These are phyloP conservation scores for Ophiostoma sp. DNA, from an alignment of 2,329 filamentous ascomycete species.

Conservation along the genomic window DNA sequence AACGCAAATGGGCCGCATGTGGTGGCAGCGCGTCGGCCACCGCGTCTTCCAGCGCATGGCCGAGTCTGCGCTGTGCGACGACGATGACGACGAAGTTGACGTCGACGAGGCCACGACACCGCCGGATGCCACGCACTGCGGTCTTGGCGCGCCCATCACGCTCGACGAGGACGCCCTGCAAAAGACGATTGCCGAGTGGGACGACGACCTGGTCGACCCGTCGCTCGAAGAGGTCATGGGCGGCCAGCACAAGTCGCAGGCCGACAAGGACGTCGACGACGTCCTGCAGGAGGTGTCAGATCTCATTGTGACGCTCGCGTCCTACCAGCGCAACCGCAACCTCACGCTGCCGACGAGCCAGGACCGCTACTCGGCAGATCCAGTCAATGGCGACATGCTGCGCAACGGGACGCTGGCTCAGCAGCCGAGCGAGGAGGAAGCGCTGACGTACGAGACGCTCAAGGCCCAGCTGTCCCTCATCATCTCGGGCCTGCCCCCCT, in stretches of 20 bases:
- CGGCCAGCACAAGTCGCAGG: slow-evolving; percentile 40
- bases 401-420: slow-evolving; percentile 60
- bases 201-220: slow-evolving; percentile 54
- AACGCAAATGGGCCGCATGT: slow-evolving; percentile 61
- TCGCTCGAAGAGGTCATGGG: slow-evolving; percentile 50
- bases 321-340: slow-evolving; percentile 74
- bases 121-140: slow-evolving; percentile 8
- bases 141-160: neutral
- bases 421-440: slow-evolving; percentile 57
- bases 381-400: slow-evolving; percentile 62
- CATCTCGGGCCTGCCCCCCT: slow-evolving; percentile 71
- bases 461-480: slow-evolving; percentile 70
- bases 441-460: slow-evolving; percentile 63
- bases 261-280: slow-evolving; percentile 60
- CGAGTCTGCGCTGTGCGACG: slow-evolving; percentile 43
- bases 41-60: slow-evolving; percentile 61
- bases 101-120: slow-evolving; percentile 36
- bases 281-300: slow-evolving; percentile 69
- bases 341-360: slow-evolving; percentile 61
- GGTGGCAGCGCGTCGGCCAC: slow-evolving; percentile 70
- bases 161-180: slow-evolving; percentile 50
- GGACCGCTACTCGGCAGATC: slow-evolving; percentile 55
- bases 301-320: slow-evolving; percentile 68
- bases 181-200: slow-evolving; percentile 54
- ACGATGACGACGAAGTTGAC: slow-evolving; percentile 24